phyloP scores from a whole-genome alignment of 1,284 basidiomycete genomes.

The Sporisorium iseilematis-ciliati region DNA sequence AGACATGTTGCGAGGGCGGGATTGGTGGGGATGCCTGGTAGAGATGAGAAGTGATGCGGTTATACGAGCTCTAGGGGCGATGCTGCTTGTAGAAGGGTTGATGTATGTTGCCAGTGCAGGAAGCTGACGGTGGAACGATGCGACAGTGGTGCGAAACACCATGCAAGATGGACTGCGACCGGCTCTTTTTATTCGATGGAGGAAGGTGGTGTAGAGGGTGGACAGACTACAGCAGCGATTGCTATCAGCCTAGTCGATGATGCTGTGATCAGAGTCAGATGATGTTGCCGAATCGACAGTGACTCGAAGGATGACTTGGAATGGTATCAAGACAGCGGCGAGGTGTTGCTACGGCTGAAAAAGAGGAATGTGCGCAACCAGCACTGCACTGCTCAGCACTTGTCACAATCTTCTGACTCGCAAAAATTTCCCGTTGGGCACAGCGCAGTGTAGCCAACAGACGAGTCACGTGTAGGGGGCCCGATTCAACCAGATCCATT shows the following conservation, averaged over 20 bases:
- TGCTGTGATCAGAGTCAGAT: constrained; percentile 4
- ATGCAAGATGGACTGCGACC: constrained; percentile 33
- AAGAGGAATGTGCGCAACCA: constrained; percentile 7
- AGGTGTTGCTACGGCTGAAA: background rate
- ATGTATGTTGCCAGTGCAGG: constrained; percentile 13
- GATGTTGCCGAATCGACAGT: background rate
- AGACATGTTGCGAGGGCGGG: constrained; percentile 32
- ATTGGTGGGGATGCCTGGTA: background rate
- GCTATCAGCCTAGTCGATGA: background rate
- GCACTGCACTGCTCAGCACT: background rate
- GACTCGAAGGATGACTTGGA: constrained; percentile 5
- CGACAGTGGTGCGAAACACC: constrained; percentile 24
- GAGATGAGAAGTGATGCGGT: background rate
- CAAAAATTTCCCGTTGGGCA: constrained; percentile 2
- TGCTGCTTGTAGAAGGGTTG: background rate
- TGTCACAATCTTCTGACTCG: constrained; percentile 6
- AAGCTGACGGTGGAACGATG: constrained; percentile 12
- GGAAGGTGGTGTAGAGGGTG: background rate
- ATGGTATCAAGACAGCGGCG: background rate
- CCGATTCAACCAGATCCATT: background rate
- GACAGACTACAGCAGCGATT: background rate
- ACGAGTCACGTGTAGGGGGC: constrained; percentile 7
- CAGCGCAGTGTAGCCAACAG: background rate
- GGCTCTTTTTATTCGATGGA: constrained; percentile 8
- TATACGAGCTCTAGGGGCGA: background rate